A percentile compares a stretch with the other conserved stretches of the same genome.
These are phyloP conservation scores for Candida nonsorbophila DNA, from an alignment of 805 yeast genomes.

Conservation along the genomic window DNA sequence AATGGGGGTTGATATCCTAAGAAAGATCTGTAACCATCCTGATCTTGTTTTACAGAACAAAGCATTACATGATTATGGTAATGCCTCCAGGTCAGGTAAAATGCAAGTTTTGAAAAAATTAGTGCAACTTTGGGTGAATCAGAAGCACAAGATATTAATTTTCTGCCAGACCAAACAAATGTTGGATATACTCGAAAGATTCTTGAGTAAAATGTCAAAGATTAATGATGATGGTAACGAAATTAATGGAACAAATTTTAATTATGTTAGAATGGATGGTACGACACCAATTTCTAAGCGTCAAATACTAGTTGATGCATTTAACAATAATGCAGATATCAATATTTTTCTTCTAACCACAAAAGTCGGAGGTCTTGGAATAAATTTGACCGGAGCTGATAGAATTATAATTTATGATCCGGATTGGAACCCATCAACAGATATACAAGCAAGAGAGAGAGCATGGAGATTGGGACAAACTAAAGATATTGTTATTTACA, in stretches of 20 bases:
- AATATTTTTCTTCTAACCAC: slow-evolving; percentile 81
- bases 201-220: slow-evolving; percentile 39
- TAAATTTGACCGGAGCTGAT: slow-evolving; percentile 91
- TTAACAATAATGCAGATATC: slow-evolving; percentile 56
- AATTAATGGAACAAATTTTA: slow-evolving; percentile 18
- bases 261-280: slow-evolving; percentile 89
- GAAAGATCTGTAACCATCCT: slow-evolving; percentile 96
- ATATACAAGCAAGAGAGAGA: slow-evolving; percentile 91
- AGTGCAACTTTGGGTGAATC: slow-evolving; percentile 67
- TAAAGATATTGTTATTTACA: slow-evolving; percentile 82
- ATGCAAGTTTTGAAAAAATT: slow-evolving; percentile 82
- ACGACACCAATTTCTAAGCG: slow-evolving; percentile 74
- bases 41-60: slow-evolving; percentile 54
- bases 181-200: slow-evolving; percentile 79
- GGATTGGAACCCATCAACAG: slow-evolving; percentile 98
- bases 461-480: slow-evolving; percentile 98
- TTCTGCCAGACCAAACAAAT: slow-evolving; percentile 93
- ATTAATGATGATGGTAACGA: slow-evolving; percentile 10
- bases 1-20: slow-evolving; percentile 81
- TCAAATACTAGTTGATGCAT: slow-evolving; percentile 75
- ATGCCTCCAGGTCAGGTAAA: slow-evolving; percentile 71
- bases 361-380: slow-evolving; percentile 93
- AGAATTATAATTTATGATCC: slow-evolving; percentile 93
- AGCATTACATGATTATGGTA: slow-evolving; percentile 44
- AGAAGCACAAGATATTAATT: slow-evolving; percentile 74